Base-by-base conservation (phyloP, 768 basidiomycete species). In the Suillus tomentosus region DNA sequence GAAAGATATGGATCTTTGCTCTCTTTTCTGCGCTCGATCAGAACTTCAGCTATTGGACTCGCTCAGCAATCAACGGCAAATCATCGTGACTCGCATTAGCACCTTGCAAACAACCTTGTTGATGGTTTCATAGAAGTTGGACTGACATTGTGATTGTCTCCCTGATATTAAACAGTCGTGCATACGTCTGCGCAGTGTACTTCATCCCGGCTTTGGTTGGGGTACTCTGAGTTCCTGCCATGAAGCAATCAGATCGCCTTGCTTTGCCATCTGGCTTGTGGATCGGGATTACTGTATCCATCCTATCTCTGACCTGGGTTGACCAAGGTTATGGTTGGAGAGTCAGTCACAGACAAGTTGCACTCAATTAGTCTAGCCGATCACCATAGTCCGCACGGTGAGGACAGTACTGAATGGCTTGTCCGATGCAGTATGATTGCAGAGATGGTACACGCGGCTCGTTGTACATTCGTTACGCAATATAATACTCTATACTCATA, bases 1-100 rank as follows among this genome's bases (percentile, higher is more conserved):
- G 87, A 0, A 92, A 91, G 74, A 89, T 88, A 0, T 91, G 89
- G 89, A 79, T 91, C 36, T 91, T 92, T 68, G 88, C 89, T 0
- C 78, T 90, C 50, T 90, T 90, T 72, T 79, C 84, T 3, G 84
- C 82, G 1, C 73, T 90, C 40, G 77, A 82, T 69, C 88, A 88
- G 63, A 70, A 7, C 31, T 31, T 31, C 31, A 6, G 31, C 0
- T 91, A 17, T 87, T 89, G 1, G 89, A 87, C 71, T 89, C 87
- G 22, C 75, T 85, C 62, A 87, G 85, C 22, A 89, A 88, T 65
- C 90, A 91, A 68, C 76, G 81, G 6, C 80, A 81, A 64, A 83
- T 92, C 66, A 89, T 92, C 62, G 80, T 90, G 15, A 75, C 82
- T 31, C 5, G 31, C 31, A 31, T 89, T 72, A 81, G 77, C 7